Conservation (phyloP, 106 monocot species). For the Acorus calamus region DNA sequence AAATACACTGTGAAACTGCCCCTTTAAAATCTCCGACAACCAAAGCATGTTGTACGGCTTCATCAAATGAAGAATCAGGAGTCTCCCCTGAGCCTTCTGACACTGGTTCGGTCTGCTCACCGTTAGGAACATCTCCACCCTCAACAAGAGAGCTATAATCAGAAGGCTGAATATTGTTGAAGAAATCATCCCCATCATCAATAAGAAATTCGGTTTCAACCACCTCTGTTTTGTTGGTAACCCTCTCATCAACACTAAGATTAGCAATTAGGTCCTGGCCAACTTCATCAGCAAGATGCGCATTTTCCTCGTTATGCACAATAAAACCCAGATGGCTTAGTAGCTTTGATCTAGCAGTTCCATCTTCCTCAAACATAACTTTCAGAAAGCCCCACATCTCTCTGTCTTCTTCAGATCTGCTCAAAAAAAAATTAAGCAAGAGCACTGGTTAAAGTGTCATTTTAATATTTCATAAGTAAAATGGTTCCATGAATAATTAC, state of each 20-base stretch:
- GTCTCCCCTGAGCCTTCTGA: conserved; percentile 14
- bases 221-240: conserved; percentile 1
- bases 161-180: conserved; percentile 63
- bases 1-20: conserved; percentile 65
- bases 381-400: conserved; percentile 93
- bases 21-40: conserved; percentile 90
- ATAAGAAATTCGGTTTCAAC: conserved; percentile 30
- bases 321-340: conserved; percentile 86
- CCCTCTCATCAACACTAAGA: conserved; percentile 35
- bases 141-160: conserved; percentile 13
- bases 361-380: conserved; percentile 98
- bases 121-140: conserved; percentile 24
- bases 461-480: no score
- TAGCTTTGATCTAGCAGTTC: conserved; percentile 78
- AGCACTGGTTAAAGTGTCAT: no score
- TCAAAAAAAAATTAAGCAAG: neutral
- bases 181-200: conserved; percentile 88
- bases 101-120: conserved; percentile 21
- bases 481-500: neutral
- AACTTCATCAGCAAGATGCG: conserved; percentile 33
- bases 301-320: conserved; percentile 31
- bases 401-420: conserved; percentile 70
- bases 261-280: conserved; percentile 22
- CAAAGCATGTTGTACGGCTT: conserved; percentile 71
- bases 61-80: conserved; percentile 58